phyloP scores from a whole-genome alignment of 2,329 filamentous ascomycete genomes.

The Cadophora sp. region DNA sequence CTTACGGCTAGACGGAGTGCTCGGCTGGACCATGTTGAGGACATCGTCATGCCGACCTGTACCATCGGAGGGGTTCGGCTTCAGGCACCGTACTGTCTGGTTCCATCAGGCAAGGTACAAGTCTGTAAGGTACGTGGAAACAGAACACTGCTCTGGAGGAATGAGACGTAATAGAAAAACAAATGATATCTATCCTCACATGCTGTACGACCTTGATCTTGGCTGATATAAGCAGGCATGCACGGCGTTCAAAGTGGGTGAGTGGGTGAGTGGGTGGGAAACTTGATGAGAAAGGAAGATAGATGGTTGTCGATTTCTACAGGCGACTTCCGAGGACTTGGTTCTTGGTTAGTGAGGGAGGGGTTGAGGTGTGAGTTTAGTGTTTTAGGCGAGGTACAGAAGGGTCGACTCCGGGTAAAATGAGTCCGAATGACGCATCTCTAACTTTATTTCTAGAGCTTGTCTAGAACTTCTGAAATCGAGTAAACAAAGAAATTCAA shows the following conservation, averaged over 20 bases:
- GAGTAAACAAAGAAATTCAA: neutral
- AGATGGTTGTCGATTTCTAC: slow-evolving; percentile 2
- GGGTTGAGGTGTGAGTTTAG: neutral
- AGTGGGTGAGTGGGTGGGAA: slow-evolving; percentile 6
- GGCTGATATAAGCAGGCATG: slow-evolving; percentile 11
- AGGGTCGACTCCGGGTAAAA: neutral
- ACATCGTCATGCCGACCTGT: neutral
- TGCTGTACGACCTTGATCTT: slow-evolving; percentile 7
- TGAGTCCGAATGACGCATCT: slow-evolving; percentile 10
- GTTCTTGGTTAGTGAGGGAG: neutral
- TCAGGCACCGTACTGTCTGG: neutral
- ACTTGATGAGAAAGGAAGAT: neutral
- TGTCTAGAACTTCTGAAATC: neutral
- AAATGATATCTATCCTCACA: neutral
- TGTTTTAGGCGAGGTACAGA: neutral
- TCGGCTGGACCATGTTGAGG: neutral
- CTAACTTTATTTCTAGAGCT: neutral
- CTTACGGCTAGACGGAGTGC: neutral
- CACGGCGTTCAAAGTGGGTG: neutral
- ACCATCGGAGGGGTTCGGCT: neutral
- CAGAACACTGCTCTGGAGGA: neutral
- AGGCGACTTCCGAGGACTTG: slow-evolving; percentile 11
- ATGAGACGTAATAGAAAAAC: slow-evolving; percentile 13
- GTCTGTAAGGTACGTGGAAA: slow-evolving; percentile 4
- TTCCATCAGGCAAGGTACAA: slow-evolving; percentile 4